Evolutionary conservation across 805 yeast genomes (phyloP).

Genomic region (Myxozyma vanderwaltii): DNA sequence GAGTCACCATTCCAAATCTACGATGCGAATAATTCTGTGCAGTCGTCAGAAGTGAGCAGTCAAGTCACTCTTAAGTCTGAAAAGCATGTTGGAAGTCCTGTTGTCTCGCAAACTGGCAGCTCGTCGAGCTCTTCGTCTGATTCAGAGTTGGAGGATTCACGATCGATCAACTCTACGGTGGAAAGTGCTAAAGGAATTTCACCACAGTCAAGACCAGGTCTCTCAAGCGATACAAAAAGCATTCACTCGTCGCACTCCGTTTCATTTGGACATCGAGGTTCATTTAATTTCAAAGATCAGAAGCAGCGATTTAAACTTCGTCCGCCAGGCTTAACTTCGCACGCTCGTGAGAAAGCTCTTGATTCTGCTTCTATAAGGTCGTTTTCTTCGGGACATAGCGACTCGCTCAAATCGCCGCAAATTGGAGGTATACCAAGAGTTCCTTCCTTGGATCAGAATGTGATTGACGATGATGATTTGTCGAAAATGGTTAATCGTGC

Average conservation of each 20-base stretch:
- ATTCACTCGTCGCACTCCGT: conserved; percentile 2
- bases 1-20: conserved; percentile 37
- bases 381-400: conserved; percentile 10
- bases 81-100: not conserved
- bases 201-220: not conserved
- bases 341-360: not conserved
- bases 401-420: not conserved
- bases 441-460: not conserved
- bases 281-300: not conserved
- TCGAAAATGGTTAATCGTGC: conserved; percentile 76
- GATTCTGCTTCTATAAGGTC: conserved; percentile 25
- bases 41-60: not conserved
- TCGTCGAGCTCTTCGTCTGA: not conserved
- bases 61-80: not conserved
- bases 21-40: not conserved
- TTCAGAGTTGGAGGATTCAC: not conserved
- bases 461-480: conserved; percentile 34
- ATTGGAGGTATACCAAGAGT: not conserved
- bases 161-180: not conserved
- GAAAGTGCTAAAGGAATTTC: not conserved
- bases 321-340: not conserved
- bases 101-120: not conserved
- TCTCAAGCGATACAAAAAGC: not conserved
- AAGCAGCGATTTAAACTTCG: not conserved
- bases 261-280: not conserved